Percentiles rank a stretch among this genome's conserved stretches.
Evolutionary conservation across 768 basidiomycete genomes (phyloP).

Genomic region (Clitopilus passeckerianus): DNA sequence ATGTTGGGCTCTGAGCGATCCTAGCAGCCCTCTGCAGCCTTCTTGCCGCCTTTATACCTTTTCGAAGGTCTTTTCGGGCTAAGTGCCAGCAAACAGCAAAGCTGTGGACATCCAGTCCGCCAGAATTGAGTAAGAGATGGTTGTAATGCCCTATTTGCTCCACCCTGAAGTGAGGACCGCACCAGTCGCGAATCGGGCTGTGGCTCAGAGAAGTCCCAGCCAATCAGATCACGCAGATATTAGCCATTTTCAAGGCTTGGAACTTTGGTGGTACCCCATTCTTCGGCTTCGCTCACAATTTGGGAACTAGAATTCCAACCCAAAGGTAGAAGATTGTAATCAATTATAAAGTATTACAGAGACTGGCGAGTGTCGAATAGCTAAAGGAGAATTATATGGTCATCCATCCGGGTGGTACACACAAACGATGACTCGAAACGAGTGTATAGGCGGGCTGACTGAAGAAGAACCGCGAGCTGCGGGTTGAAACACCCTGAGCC

Average conservation of each 20-base stretch:
- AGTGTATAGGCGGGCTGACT: no score
- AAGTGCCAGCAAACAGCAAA: background rate
- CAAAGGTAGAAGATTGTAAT: background rate
- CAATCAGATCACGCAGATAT: background rate
- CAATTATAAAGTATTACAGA: background rate
- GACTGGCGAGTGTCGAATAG: background rate
- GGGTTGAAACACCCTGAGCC: no score
- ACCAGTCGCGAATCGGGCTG: background rate
- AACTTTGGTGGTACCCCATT: background rate
- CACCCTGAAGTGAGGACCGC: background rate
- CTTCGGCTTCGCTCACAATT: background rate
- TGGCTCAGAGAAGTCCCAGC: background rate
- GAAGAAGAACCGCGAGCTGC: no score
- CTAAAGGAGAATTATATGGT: no score
- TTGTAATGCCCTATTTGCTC: background rate
- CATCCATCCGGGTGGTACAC: no score
- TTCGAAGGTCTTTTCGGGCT: conserved; percentile 6
- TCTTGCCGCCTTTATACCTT: background rate
- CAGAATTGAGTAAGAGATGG: background rate
- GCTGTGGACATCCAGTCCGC: background rate
- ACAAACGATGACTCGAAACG: no score
- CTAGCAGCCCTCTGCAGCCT: conserved; percentile 4
- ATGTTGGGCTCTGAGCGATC: conserved; percentile 12
- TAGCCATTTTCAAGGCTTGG: background rate
- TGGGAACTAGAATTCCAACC: background rate